Evolutionary conservation across 441 rosid species (phyloP).

Genomic region (Breynia disticha): DNA sequence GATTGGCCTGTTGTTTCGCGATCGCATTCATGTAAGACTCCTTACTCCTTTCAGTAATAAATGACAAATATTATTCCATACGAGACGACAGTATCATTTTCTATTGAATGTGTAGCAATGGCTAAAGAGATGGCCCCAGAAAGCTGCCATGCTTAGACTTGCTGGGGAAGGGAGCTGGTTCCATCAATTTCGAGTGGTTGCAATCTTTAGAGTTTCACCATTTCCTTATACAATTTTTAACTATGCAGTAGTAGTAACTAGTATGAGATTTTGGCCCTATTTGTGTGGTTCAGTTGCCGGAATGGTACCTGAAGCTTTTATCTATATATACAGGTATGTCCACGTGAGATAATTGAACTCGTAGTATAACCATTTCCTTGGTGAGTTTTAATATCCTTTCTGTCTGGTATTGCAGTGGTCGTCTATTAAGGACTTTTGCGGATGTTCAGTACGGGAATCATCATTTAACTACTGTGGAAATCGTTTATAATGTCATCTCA

Average conservation of each 20-base stretch:
- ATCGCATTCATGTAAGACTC: conserved; percentile 72
- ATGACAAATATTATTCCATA: background rate
- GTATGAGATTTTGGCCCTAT: conserved; percentile 89
- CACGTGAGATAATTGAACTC: too few species aligned
- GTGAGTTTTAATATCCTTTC: too few species aligned
- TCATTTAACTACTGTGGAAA: conserved; percentile 64
- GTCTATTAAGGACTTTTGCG: conserved; percentile 66
- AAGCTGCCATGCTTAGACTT: conserved; percentile 73
- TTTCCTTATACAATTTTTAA: conserved; percentile 97
- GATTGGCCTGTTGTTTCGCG: conserved; percentile 73
- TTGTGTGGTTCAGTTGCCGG: conserved; percentile 74
- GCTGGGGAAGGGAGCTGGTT: conserved; percentile 97
- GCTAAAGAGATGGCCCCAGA: conserved; percentile 87
- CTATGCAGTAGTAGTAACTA: conserved; percentile 81
- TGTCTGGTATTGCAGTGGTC: conserved; percentile 47
- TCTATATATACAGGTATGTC: conserved; percentile 77
- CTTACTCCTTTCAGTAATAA: conserved; percentile 1
- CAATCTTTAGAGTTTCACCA: conserved; percentile 84
- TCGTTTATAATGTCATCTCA: conserved; percentile 73
- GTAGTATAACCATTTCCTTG: too few species aligned
- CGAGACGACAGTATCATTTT: conserved; percentile 9
- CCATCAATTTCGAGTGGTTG: conserved; percentile 88
- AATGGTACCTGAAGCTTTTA: conserved; percentile 87
- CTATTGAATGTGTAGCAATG: conserved; percentile 54
- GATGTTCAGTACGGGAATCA: conserved; percentile 72